phyloP scores from a whole-genome alignment of 176 grass and related monocot species.

The Tuctoria greenei region DNA sequence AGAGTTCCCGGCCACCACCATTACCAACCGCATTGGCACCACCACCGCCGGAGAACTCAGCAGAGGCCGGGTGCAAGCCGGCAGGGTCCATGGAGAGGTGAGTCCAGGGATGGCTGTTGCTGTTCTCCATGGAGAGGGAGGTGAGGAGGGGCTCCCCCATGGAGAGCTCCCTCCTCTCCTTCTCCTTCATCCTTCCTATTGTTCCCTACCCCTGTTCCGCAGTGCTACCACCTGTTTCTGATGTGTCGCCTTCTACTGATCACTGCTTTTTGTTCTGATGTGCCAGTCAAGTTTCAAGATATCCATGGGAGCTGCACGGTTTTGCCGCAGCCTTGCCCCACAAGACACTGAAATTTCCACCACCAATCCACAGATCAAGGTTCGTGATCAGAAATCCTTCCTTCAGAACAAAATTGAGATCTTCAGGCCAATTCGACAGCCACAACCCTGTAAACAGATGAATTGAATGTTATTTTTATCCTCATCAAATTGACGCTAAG shows the following conservation, averaged over 20 bases:
- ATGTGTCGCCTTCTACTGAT: neutral
- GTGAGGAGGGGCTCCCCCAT: slow-evolving; percentile 73
- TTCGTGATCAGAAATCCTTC: neutral
- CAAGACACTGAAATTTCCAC: slow-evolving; percentile 8
- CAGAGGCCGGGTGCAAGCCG: slow-evolving; percentile 23
- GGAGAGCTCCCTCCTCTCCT: slow-evolving; percentile 53
- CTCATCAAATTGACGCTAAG: neutral
- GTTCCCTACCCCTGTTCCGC: neutral
- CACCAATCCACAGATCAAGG: slow-evolving; percentile 28
- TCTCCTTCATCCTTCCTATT: slow-evolving; percentile 52
- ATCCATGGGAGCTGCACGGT: neutral
- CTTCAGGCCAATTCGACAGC: slow-evolving; percentile 23
- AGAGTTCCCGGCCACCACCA: slow-evolving; percentile 39
- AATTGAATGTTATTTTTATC: neutral
- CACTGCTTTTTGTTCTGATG: slow-evolving; percentile 2
- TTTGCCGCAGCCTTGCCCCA: neutral
- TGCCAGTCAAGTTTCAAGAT: neutral
- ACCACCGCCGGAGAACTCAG: neutral
- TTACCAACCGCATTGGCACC: slow-evolving; percentile 1
- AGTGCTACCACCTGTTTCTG: neutral
- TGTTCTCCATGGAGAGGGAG: slow-evolving; percentile 67
- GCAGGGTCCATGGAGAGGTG: slow-evolving; percentile 72
- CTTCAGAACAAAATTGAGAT: slow-evolving; percentile 16
- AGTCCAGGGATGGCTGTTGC: slow-evolving; percentile 55
- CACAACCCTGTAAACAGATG: slow-evolving; percentile 20